Evolutionary conservation across 805 yeast species (phyloP).

Genomic region (Limtongia smithiae): DNA sequence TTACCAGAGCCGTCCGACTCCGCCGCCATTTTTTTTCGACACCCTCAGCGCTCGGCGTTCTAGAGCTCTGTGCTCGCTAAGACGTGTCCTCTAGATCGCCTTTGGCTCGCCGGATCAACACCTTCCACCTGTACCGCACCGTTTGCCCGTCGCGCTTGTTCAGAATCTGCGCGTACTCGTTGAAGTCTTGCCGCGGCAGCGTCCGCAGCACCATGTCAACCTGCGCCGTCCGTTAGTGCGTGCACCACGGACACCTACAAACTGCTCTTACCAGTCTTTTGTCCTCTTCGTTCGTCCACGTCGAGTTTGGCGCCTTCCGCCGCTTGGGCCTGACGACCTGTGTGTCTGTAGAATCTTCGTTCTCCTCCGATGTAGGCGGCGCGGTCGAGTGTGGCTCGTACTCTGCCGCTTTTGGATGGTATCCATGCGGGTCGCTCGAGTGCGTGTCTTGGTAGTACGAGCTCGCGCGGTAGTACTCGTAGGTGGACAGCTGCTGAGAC

Average conservation of each 20-base stretch:
- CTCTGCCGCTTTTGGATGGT: too few relatives aligned
- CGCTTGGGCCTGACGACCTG: slow-evolving; percentile 4
- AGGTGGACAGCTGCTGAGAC: too few relatives aligned
- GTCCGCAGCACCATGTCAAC: slow-evolving; percentile 36
- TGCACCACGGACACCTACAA: too few relatives aligned
- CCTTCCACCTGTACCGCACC: slow-evolving; percentile 39
- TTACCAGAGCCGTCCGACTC: too few relatives aligned
- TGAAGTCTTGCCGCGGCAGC: slow-evolving; percentile 37
- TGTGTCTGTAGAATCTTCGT: neutral
- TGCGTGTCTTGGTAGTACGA: too few relatives aligned
- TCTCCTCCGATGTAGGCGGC: too few relatives aligned
- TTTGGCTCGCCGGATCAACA: slow-evolving; percentile 35
- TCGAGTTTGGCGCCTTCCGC: slow-evolving; percentile 36
- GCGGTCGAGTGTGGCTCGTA: too few relatives aligned
- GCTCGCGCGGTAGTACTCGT: too few relatives aligned
- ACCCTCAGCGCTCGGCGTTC: too few relatives aligned
- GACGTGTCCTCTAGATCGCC: slow-evolving; percentile 29
- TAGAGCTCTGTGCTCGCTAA: too few relatives aligned
- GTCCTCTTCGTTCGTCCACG: slow-evolving; percentile 38
- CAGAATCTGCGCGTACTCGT: slow-evolving; percentile 35
- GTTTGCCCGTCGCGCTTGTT: slow-evolving; percentile 39
- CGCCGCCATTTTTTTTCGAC: too few relatives aligned
- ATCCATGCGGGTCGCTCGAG: too few relatives aligned
- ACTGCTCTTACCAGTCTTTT: slow-evolving; percentile 32
- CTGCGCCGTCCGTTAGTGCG: slow-evolving; percentile 5